Conservation (phyloP, 202 grass and related monocot species). For the Sporobolus alterniflorus region DNA sequence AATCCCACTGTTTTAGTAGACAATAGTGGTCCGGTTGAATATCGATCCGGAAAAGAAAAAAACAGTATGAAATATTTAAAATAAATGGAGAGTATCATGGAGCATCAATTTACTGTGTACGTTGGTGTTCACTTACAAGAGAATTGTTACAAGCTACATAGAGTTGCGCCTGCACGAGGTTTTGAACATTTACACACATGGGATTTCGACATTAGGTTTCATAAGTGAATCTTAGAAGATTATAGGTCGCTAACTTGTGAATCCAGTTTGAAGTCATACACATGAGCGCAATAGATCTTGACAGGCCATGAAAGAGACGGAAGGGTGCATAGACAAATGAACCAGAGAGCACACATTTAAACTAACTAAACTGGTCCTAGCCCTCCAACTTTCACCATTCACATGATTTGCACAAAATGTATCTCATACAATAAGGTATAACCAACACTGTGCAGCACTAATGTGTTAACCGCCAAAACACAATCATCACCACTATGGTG, state of each 20-base stretch:
- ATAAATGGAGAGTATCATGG: not conserved
- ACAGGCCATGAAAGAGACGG: not conserved
- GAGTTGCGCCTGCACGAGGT: not conserved
- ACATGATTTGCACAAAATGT: not conserved
- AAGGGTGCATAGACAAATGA: not conserved
- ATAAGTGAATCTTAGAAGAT: not conserved
- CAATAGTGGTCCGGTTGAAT: not conserved
- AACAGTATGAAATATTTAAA: not conserved
- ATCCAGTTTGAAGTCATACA: not conserved
- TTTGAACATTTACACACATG: not conserved
- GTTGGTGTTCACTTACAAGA: not conserved
- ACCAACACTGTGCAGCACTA: conserved; percentile 24
- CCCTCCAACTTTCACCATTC: not conserved
- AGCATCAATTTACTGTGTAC: not conserved
- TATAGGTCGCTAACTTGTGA: not conserved
- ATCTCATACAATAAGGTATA: conserved; percentile 5
- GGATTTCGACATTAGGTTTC: not conserved
- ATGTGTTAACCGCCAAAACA: conserved; percentile 80
- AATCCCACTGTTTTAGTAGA: not conserved
- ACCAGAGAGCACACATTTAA: not conserved
- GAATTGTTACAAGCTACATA: conserved; percentile 13
- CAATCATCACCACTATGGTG: conserved; percentile 64
- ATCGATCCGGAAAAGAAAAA: too few relatives aligned
- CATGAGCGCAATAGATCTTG: not conserved
- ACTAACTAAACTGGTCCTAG: not conserved